phyloP scores from a whole-genome alignment of 2,329 filamentous ascomycete genomes.

The Didymella keratinophila region DNA sequence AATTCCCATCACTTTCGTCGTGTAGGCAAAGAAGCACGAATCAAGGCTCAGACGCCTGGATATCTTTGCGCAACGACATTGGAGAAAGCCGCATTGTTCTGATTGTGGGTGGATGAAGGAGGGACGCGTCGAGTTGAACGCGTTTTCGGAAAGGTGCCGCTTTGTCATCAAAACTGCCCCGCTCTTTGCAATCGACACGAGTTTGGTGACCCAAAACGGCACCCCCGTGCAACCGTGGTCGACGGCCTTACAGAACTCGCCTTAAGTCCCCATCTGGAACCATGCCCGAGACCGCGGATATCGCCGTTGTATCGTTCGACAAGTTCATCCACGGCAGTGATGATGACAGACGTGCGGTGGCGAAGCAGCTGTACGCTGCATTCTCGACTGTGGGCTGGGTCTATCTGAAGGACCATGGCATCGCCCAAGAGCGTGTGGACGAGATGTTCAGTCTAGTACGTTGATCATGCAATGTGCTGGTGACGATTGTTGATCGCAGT shows the following conservation, averaged over 20 bases:
- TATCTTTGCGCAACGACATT: not conserved
- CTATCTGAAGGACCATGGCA: slow-evolving; percentile 53
- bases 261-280: not conserved
- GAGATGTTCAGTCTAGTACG: slow-evolving; percentile 39
- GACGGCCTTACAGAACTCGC: not conserved
- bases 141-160: not conserved
- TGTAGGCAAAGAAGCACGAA: not conserved
- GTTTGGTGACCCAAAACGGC: not conserved
- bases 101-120: not conserved
- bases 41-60: no score
- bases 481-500: not conserved
- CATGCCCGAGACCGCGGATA: slow-evolving; percentile 27
- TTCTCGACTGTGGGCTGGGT: slow-evolving; percentile 54
- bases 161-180: not conserved
- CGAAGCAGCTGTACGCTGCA: slow-evolving; percentile 48
- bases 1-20: not conserved
- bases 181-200: not conserved
- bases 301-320: slow-evolving; percentile 38
- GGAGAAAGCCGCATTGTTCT: not conserved
- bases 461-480: not conserved
- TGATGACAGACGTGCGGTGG: slow-evolving; percentile 31
- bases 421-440: slow-evolving; percentile 45
- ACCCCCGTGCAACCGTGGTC: not conserved
- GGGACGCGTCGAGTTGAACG: not conserved
- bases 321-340: slow-evolving; percentile 33